Evolutionary conservation across 495 filamentous ascomycete genomes (phyloP), one percentile per base, ranked within the genome.

Genomic region (Aspergillus sclerotioniger): DNA sequence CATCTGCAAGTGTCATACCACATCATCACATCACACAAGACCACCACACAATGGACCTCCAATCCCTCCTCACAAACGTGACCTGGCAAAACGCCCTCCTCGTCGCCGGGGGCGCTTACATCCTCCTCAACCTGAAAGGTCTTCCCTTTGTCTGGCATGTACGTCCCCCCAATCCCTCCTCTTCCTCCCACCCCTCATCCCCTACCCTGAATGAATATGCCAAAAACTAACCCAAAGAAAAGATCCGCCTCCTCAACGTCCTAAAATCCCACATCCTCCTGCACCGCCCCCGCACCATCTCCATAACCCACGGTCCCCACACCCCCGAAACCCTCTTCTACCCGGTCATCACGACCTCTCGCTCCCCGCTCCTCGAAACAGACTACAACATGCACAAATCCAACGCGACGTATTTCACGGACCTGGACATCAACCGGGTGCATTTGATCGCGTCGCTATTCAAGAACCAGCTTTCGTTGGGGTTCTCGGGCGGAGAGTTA

Each of bases 301-400:
- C 21, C 19, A 25, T 29, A 6, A 6, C 28, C 20, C 12, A 8
- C 12, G 41, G 20, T 15, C 7, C 21, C 2, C 46, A 49, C 19
- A 10, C 20, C 46, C 21, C 20, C 4, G 21, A 25, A n/a, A 15
- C 20, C 21, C 20, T 49, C 20, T 49, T 29, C 46, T 29, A 29
- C 21, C 28, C 21, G 3, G 3, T 49, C 20, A 29, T 49, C 17
- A 49, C 46, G 9, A 29, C 21, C 20, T 49, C 20, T 10, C 7
- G 8, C 9, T 29, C 21, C 12, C 46, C 46, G 2, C 5, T 49
- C 21, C 21, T 49, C 46, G 46, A 49, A 28, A 29, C 81, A 65
- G 90, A 94, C 72, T 88, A 90, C 74, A 93, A 94, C 76, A 57
- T 90, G 37, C 90, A 94, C 81, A 94, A 94, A 67, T 87, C 83